Base-by-base conservation (phyloP, 257 asterid genomes). In the Ballota nigra region DNA sequence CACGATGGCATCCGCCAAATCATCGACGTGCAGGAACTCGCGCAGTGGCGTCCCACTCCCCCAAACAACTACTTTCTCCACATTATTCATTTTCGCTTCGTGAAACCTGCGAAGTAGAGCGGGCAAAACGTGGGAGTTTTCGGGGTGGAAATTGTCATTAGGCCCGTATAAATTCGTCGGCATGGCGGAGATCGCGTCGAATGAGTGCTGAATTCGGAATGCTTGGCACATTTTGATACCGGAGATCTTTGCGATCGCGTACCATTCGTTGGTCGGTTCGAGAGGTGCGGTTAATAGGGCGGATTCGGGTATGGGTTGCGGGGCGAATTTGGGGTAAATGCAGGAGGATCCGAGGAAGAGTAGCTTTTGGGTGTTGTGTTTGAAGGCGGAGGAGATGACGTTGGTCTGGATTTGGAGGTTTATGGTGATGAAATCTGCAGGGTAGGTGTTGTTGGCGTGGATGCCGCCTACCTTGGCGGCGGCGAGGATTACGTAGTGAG, bases 401-500 rank as follows among this genome's bases (percentile, higher is more conserved):
- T 91, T 91, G 73, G 93, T 91, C 77, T 94, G 97, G 87, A 94
- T 94, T 75, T 88, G 96, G 78, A 94, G 89, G 76, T 94, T 94
- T 79, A 85, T 36, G n/a, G 97, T 86, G 85, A 94, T 91, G 89
- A 94, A 89, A 16, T 91, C 99, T 4, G 97, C 99, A 0, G 99
- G 97, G 74, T 84, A 94, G 31, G 96, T 94, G 72, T 73, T 79
- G 80, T 94, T 91, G 64, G 97, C 97, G 86, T 88, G 90, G 82
- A 94, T 94, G 7, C 98, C 99, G 31, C 99, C 99, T 28, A 94
- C 99, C 65, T 94, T 91, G 0, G 98, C 97, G 61, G 98, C 97
- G 77, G 96, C 88, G 77, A 94, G 90, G 89, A 94, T 82, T 61
- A 91, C 97, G 83, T 80, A 86, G 0, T 71, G 75, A 29, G 96